These are phyloP conservation scores for Ceratobasidium sp. DNA, from an alignment of 1,284 basidiomycete genomes.

Conservation along the genomic window DNA sequence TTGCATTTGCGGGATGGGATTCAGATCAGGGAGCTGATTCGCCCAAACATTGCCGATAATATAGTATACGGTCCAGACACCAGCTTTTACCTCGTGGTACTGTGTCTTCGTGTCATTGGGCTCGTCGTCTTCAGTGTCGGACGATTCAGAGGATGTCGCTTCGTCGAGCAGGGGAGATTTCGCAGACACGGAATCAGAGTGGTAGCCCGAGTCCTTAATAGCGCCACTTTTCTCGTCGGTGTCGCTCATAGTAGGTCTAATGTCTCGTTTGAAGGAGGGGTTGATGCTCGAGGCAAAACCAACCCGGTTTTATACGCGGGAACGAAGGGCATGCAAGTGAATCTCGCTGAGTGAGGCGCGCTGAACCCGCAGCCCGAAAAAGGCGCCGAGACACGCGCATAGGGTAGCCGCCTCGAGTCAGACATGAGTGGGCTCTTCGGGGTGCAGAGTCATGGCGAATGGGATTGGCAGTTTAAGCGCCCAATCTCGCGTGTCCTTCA, in stretches of 20 bases:
- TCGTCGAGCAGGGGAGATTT: constrained; percentile 4
- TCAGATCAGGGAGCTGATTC: neutral
- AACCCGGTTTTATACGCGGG: neutral
- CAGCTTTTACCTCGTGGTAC: constrained; percentile 10
- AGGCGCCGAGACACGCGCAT: neutral
- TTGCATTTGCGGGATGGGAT: neutral
- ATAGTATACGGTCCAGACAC: constrained; percentile 33
- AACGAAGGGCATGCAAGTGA: neutral
- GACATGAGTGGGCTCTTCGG: neutral
- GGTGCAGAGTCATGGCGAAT: neutral
- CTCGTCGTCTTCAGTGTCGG: neutral
- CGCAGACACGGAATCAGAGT: neutral
- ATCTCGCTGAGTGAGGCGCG: neutral
- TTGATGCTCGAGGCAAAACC: neutral
- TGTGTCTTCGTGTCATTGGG: neutral
- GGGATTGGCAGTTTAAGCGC: neutral
- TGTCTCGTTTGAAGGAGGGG: neutral
- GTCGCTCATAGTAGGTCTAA: neutral
- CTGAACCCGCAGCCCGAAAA: neutral
- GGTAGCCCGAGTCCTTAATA: neutral
- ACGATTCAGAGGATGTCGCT: neutral
- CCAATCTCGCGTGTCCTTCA: neutral
- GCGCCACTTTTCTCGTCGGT: neutral
- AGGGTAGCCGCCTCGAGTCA: constrained; percentile 11
- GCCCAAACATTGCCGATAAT: neutral